Evolutionary conservation across 164 flowering plant genomes (phyloP).

Genomic region (Tetrastigma voinierianum): DNA sequence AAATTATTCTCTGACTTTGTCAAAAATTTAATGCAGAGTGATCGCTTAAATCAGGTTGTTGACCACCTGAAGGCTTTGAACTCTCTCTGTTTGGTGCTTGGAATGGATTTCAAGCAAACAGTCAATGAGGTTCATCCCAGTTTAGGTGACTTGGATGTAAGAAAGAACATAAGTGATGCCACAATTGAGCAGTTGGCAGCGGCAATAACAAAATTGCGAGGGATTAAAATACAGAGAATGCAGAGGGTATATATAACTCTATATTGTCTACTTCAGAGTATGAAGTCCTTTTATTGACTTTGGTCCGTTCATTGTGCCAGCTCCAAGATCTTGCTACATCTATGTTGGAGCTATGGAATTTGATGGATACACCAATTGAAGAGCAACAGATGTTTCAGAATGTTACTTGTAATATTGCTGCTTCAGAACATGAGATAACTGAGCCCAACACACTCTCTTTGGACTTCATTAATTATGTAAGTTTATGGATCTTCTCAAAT

Average conservation of each 20-base stretch:
- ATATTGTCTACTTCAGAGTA: background rate
- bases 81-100: constrained; percentile 50
- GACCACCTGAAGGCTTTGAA: constrained; percentile 33
- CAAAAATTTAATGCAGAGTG: constrained; percentile 48
- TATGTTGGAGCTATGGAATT: constrained; percentile 88
- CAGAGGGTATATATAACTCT: constrained; percentile 33
- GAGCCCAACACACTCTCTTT: constrained; percentile 65
- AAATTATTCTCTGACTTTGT: background rate
- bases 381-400: constrained; percentile 84
- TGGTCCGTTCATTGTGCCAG: constrained; percentile 29
- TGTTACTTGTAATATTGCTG: constrained; percentile 75
- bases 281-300: background rate
- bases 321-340: constrained; percentile 89
- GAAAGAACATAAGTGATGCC: constrained; percentile 34
- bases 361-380: constrained; percentile 94
- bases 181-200: constrained; percentile 40
- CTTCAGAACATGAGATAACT: constrained; percentile 77
- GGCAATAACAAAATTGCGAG: constrained; percentile 36
- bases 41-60: constrained; percentile 44
- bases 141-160: constrained; percentile 29
- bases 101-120: constrained; percentile 43
- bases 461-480: constrained; percentile 65
- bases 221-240: constrained; percentile 61
- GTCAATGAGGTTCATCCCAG: constrained; percentile 36
- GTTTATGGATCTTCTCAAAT: background rate